These are phyloP conservation scores for Lolium rigidum DNA, from an alignment of 176 grass and related monocot species.

Conservation along the genomic window DNA sequence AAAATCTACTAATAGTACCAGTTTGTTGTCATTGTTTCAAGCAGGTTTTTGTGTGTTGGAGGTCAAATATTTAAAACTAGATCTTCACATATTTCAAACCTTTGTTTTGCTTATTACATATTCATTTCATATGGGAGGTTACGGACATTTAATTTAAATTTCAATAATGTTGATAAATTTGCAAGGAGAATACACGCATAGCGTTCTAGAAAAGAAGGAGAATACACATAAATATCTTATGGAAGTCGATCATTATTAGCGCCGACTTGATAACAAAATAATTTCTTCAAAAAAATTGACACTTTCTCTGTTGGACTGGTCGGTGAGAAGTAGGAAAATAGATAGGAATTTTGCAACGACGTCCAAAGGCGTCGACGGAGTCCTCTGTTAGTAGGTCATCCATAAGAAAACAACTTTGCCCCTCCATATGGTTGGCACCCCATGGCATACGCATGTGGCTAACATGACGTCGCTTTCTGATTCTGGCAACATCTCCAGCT, in stretches of 20 bases:
- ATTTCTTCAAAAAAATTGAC: neutral
- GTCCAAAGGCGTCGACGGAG: neutral
- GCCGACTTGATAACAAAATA: neutral
- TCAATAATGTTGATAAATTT: neutral
- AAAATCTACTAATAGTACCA: neutral
- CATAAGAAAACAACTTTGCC: neutral
- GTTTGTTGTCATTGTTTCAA: too few species aligned
- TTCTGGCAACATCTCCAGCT: neutral
- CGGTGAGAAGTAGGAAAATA: neutral
- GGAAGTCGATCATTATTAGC: neutral
- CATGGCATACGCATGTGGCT: neutral
- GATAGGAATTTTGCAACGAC: neutral
- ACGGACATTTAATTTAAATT: neutral
- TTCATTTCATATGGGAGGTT: neutral
- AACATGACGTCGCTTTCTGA: neutral
- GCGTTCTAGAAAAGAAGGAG: too few species aligned
- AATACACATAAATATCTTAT: neutral
- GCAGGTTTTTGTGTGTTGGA: neutral
- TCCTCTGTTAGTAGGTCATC: neutral
- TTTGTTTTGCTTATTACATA: neutral
- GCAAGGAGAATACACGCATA: neutral
- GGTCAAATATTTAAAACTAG: neutral
- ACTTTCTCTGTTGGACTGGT: neutral
- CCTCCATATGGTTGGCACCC: neutral
- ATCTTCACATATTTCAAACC: neutral